Evolutionary conservation across 2,329 filamentous ascomycete genomes (phyloP).

Genomic region (Chalaropsis ovoidea): DNA sequence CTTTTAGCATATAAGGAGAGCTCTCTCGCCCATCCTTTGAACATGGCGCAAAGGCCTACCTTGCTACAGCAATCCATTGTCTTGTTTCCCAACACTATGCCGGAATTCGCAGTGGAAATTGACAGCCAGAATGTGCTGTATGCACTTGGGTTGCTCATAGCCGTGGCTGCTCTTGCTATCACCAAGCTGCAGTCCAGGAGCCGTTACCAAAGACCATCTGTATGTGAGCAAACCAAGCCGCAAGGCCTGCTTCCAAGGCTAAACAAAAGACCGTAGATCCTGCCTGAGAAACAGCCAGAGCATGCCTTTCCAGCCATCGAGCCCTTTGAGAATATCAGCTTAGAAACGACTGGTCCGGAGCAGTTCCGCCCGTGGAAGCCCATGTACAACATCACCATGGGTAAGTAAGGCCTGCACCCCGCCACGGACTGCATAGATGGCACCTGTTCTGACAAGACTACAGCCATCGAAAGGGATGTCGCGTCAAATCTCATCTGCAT

Average conservation of each 20-base stretch:
- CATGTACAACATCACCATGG: constrained; percentile 47
- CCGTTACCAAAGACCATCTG: neutral
- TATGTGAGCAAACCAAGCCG: neutral
- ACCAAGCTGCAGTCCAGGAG: constrained; percentile 7
- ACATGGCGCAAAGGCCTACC: neutral
- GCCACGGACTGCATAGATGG: neutral
- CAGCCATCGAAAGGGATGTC: constrained; percentile 37
- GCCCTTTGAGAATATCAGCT: constrained; percentile 34
- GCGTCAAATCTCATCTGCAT: constrained; percentile 45
- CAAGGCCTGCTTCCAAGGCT: neutral
- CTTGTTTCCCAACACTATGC: neutral
- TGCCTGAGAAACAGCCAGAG: constrained; percentile 17
- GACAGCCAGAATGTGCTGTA: neutral
- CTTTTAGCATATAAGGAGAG: neutral
- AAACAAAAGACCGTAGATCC: neutral
- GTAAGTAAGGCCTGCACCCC: constrained; percentile 30
- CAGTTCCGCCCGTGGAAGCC: constrained; percentile 43
- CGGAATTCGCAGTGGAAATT: neutral
- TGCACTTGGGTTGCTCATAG: constrained; percentile 14
- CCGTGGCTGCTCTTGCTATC: constrained; percentile 8
- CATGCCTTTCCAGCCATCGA: constrained; percentile 22
- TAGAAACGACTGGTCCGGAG: constrained; percentile 34
- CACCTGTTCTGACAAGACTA: neutral
- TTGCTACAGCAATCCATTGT: neutral
- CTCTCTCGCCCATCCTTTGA: neutral